Evolutionary conservation across 495 filamentous ascomycete species (phyloP).

Genomic region (Pseudoneurospora amorphoporcata): DNA sequence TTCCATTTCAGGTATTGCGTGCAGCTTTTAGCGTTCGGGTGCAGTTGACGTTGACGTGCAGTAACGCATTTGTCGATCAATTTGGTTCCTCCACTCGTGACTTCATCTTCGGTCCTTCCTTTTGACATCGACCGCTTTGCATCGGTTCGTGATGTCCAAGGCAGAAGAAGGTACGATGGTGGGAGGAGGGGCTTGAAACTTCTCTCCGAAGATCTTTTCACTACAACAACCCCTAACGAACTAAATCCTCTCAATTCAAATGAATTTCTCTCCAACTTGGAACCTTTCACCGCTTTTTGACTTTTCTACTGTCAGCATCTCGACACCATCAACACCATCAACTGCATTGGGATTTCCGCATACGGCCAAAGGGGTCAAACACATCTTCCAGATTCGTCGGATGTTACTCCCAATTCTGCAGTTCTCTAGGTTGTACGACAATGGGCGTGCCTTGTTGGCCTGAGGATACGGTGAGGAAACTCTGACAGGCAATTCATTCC

Average conservation of each 20-base stretch:
- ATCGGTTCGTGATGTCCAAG: not conserved
- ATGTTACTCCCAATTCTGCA: not conserved
- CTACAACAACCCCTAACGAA: not conserved
- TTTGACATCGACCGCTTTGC: not conserved
- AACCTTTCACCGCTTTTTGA: not conserved
- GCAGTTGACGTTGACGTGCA: not conserved
- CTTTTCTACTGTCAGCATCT: not conserved
- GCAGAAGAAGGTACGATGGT: not conserved
- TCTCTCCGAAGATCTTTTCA: too few relatives aligned
- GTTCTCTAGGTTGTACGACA: not conserved
- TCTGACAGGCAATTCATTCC: not conserved
- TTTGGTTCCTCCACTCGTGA: not conserved
- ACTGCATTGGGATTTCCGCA: not conserved
- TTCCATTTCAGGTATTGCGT: not conserved
- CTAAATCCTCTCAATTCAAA: too few relatives aligned
- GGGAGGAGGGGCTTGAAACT: not conserved
- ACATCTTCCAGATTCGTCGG: not conserved
- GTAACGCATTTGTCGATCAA: not conserved
- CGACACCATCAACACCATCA: not conserved
- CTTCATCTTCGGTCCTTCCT: not conserved
- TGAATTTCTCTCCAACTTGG: too few relatives aligned
- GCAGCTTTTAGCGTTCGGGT: not conserved
- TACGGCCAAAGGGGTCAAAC: not conserved
- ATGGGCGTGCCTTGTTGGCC: not conserved
- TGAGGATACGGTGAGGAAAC: not conserved